A percentile compares a stretch with the other conserved stretches of the same genome.
Conservation (phyloP, 83 land plant genomes). For the Diphasiastrum complanatum region DNA sequence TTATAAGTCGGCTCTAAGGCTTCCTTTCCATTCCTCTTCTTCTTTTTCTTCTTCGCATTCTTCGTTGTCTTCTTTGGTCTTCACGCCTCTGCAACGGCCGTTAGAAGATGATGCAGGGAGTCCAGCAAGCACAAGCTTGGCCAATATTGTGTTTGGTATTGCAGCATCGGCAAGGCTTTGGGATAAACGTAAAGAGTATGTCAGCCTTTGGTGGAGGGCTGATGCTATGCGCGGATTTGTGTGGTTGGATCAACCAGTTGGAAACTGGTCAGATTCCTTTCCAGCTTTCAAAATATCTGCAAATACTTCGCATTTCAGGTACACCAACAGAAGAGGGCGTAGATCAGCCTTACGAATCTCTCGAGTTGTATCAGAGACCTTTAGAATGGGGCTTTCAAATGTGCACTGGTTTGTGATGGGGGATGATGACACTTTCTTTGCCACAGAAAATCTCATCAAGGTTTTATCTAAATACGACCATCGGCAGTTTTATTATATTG, state of each 20-base stretch:
- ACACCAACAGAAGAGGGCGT: constrained; percentile 58
- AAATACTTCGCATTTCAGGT: constrained; percentile 49
- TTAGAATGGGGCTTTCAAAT: constrained; percentile 35
- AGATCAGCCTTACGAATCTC: constrained; percentile 69
- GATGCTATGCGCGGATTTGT: constrained; percentile 39
- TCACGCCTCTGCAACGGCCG: too few relatives aligned
- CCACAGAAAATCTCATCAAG: constrained; percentile 56
- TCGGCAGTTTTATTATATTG: constrained; percentile 59
- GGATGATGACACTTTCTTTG: constrained; percentile 88
- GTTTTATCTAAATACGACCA: constrained; percentile 67
- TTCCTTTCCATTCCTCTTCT: too few relatives aligned
- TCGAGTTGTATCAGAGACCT: constrained; percentile 52
- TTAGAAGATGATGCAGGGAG: too few relatives aligned
- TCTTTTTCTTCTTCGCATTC: too few relatives aligned
- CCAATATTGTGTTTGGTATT: constrained; percentile 54
- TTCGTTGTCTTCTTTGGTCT: too few relatives aligned
- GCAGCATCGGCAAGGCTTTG: constrained; percentile 54
- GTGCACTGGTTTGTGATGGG: constrained; percentile 92
- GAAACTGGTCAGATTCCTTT: neutral
- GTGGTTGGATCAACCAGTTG: constrained; percentile 18
- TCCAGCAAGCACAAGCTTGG: too few relatives aligned
- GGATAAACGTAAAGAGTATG: constrained; percentile 38
- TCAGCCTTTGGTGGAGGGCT: too few relatives aligned
- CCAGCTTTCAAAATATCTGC: constrained; percentile 50
- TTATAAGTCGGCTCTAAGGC: too few relatives aligned